A percentile compares a stretch with the other conserved stretches of the same genome.
These are phyloP conservation scores for Deakozyma indianensis DNA, from an alignment of 805 yeast genomes.

Conservation along the genomic window DNA sequence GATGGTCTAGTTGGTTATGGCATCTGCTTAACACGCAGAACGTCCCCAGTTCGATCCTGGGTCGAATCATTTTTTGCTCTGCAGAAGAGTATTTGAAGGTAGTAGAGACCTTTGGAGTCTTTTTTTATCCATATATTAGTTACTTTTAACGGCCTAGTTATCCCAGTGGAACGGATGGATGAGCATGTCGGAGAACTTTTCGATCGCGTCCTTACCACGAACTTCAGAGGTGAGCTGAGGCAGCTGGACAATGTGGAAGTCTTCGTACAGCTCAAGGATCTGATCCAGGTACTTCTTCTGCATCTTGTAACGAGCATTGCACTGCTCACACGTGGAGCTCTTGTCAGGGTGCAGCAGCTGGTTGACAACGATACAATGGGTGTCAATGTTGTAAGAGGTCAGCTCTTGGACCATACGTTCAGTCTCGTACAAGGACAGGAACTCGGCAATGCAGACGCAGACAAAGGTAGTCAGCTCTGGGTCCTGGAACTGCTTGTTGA, in stretches of 20 bases:
- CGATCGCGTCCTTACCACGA: constrained; percentile 78
- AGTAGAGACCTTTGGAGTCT: too few relatives aligned
- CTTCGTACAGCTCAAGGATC: constrained; percentile 92
- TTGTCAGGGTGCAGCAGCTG: constrained; percentile 75
- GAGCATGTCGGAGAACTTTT: constrained; percentile 69
- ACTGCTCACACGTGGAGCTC: constrained; percentile 67
- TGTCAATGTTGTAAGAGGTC: constrained; percentile 89
- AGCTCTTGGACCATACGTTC: constrained; percentile 96
- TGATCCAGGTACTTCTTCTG: constrained; percentile 90
- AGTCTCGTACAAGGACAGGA: constrained; percentile 88
- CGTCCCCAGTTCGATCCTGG: constrained; percentile 99
- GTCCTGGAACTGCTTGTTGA: constrained; percentile 86
- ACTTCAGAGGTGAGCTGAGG: constrained; percentile 92
- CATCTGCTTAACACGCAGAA: constrained; percentile 99
- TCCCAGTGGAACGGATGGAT: constrained; percentile 64
- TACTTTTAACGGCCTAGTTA: constrained; percentile 27
- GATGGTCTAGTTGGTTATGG: constrained; percentile 99
- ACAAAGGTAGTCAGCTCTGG: constrained; percentile 88
- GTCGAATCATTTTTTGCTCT: constrained; percentile 70
- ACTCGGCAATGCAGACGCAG: constrained; percentile 96
- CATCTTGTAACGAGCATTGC: constrained; percentile 88
- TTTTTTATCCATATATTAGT: background rate
- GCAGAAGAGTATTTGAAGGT: too few relatives aligned
- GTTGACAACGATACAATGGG: constrained; percentile 89
- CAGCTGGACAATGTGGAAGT: constrained; percentile 89